Evolutionary conservation across 306 rosid genomes (phyloP).

Genomic region (Pachyrhizus erosus): DNA sequence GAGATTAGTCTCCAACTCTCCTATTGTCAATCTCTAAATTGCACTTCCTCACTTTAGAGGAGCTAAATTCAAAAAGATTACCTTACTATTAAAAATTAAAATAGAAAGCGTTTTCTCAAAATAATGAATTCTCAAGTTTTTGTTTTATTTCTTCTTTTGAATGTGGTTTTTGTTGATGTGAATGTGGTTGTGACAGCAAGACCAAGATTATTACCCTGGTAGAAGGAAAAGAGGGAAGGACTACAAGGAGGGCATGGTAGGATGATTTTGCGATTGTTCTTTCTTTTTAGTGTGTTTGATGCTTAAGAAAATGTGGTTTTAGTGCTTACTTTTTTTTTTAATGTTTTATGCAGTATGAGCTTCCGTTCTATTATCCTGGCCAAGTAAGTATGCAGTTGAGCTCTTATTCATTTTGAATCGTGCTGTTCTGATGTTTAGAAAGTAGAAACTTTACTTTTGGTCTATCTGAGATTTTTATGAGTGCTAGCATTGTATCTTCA

Average conservation of each 20-base stretch:
- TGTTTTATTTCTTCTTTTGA: not conserved
- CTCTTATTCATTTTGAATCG: conserved; percentile 23
- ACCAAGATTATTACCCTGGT: conserved; percentile 93
- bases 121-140: not conserved
- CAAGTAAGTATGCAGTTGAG: conserved; percentile 82
- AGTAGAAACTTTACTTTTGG: conserved; percentile 18
- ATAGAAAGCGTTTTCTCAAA: not conserved
- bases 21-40: not conserved
- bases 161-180: conserved; percentile 23
- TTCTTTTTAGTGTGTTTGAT: not conserved
- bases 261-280: conserved; percentile 22
- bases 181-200: conserved; percentile 60
- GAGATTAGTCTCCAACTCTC: not conserved
- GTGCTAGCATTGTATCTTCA: not conserved
- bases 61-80: not conserved
- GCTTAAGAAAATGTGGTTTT: conserved; percentile 23
- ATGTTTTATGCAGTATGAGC: conserved; percentile 87
- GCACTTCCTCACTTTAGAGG: not conserved
- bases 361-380: conserved; percentile 95
- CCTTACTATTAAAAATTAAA: not conserved
- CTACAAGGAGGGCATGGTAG: conserved; percentile 92
- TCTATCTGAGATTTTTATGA: conserved; percentile 8
- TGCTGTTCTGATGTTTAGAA: conserved; percentile 26
- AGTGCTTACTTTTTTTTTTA: conserved; percentile 26
- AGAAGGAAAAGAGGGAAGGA: conserved; percentile 98